Evolutionary conservation across 306 rosid genomes (phyloP).

Genomic region (Cicer judaicum): DNA sequence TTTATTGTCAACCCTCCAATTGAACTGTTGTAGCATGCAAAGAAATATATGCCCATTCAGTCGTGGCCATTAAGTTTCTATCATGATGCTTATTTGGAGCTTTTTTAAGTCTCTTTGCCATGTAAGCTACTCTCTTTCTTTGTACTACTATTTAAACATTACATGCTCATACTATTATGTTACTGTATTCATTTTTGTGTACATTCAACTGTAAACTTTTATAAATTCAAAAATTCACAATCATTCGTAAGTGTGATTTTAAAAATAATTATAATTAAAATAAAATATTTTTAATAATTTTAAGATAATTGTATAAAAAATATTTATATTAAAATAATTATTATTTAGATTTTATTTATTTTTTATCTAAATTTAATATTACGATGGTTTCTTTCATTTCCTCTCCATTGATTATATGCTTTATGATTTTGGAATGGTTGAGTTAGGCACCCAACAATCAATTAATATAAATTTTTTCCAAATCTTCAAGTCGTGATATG

Average conservation of each 20-base stretch:
- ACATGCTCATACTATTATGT: background rate
- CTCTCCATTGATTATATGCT: background rate
- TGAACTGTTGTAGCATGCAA: constrained; percentile 39
- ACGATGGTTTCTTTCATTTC: background rate
- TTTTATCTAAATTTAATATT: no score
- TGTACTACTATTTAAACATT: background rate
- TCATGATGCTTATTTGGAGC: constrained; percentile 14
- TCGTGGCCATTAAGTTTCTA: constrained; percentile 35
- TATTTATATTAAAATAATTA: no score
- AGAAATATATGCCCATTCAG: constrained; percentile 45
- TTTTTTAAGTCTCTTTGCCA: background rate
- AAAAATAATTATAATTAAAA: no score
- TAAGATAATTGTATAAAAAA: no score
- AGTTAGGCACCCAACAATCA: background rate
- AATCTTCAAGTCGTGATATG: no score
- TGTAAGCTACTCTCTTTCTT: constrained; percentile 18
- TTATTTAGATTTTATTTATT: no score
- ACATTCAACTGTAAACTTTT: no score
- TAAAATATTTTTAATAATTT: no score
- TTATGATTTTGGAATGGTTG: background rate
- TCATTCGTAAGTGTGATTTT: no score
- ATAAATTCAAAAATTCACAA: no score
- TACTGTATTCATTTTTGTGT: no score
- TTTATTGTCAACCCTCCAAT: constrained; percentile 40
- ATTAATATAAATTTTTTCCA: background rate